These are phyloP conservation scores for Anaeramoeba ignava DNA, from an alignment of 78 protist genomes.

Conservation along the genomic window DNA sequence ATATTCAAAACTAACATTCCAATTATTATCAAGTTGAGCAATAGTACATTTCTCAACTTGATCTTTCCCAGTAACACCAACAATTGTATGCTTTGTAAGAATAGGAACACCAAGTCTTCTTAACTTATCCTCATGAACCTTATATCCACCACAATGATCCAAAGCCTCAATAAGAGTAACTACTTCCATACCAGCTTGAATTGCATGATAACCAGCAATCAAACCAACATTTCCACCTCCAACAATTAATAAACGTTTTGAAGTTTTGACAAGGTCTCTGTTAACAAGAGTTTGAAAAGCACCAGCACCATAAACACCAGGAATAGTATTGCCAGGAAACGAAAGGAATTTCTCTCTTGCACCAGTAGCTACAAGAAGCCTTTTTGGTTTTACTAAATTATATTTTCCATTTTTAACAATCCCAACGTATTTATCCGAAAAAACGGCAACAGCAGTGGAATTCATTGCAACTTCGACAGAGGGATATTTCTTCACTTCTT, in stretches of 20 bases:
- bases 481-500: neutral
- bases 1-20: neutral
- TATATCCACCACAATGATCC: neutral
- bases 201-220: slow-evolving; percentile 10
- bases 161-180: neutral
- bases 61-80: neutral
- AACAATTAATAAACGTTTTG: neutral
- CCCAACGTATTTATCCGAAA: neutral
- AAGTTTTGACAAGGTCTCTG: neutral
- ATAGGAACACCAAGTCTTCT: slow-evolving; percentile 8
- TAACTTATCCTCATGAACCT: slow-evolving; percentile 7
- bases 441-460: slow-evolving; percentile 6
- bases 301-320: slow-evolving; percentile 15
- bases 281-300: slow-evolving; percentile 10
- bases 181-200: slow-evolving; percentile 12
- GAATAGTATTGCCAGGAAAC: slow-evolving; percentile 7
- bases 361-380: slow-evolving; percentile 5
- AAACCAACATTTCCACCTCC: slow-evolving; percentile 17
- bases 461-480: neutral
- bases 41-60: neutral
- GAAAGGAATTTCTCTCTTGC: neutral
- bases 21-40: slow-evolving; percentile 4
- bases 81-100: neutral
- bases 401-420: neutral
- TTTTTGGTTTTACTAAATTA: neutral